Percentiles rank a stretch among this genome's conserved stretches.
Conservation (phyloP, 257 asterid genomes). For the Scutellaria baicalensis region DNA sequence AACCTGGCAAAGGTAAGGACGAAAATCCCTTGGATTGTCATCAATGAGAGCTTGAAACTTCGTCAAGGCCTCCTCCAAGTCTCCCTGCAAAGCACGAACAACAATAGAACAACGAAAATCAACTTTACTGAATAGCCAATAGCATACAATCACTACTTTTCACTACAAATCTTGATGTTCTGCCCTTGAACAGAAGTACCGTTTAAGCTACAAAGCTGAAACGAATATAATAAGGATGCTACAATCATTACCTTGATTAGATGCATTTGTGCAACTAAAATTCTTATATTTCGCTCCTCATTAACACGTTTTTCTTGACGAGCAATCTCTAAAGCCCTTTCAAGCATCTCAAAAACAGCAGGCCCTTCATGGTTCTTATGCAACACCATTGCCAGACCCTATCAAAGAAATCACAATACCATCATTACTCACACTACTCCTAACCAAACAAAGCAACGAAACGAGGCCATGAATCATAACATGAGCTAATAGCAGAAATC, state of each 20-base stretch:
- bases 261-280: slow-evolving; percentile 85
- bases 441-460: background rate
- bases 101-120: background rate
- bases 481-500: background rate
- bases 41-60: slow-evolving; percentile 60
- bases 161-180: background rate
- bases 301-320: slow-evolving; percentile 43
- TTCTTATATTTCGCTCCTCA: slow-evolving; percentile 75
- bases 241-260: slow-evolving; percentile 48
- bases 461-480: background rate
- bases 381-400: slow-evolving; percentile 97
- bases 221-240: background rate
- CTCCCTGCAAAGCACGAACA: slow-evolving; percentile 49
- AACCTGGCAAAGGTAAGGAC: slow-evolving; percentile 93
- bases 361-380: slow-evolving; percentile 81
- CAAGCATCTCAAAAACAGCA: slow-evolving; percentile 78
- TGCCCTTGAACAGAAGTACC: background rate
- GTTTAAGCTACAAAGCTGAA: background rate
- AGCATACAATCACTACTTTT: background rate
- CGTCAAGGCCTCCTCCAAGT: slow-evolving; percentile 67
- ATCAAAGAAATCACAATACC: slow-evolving; percentile 6
- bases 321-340: slow-evolving; percentile 63
- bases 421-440: background rate
- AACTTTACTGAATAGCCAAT: background rate
- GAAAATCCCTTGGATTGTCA: slow-evolving; percentile 92